Evolutionary conservation across 352 stramenopile species (phyloP).

Genomic region (Phytophthora palmivora): DNA sequence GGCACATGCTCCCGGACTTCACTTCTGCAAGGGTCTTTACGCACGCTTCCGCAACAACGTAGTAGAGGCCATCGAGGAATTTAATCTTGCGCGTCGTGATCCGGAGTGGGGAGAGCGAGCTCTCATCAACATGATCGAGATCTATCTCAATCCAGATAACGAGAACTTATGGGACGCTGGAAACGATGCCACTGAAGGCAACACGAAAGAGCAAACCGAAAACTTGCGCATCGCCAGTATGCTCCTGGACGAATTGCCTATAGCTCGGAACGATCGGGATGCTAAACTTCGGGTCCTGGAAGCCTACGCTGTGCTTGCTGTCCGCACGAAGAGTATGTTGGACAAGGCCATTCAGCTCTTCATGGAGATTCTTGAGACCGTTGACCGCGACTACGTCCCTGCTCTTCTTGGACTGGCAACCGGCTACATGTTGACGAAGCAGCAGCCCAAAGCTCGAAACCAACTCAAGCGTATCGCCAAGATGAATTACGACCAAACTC

Average conservation of each 20-base stretch:
- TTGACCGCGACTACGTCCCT: constrained; percentile 90
- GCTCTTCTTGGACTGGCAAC: constrained; percentile 90
- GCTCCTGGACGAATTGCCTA: constrained; percentile 87
- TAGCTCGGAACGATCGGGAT: constrained; percentile 51
- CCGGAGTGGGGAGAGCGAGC: constrained; percentile 88
- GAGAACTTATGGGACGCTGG: constrained; percentile 91
- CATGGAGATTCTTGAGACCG: constrained; percentile 89
- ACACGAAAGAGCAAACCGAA: constrained; percentile 84
- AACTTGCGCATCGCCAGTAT: constrained; percentile 90
- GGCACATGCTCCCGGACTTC: constrained; percentile 82
- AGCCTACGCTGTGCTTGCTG: constrained; percentile 85
- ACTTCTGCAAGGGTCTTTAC: constrained; percentile 93
- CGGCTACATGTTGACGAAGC: constrained; percentile 94
- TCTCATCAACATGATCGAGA: constrained; percentile 94
- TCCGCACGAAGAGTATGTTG: constrained; percentile 83
- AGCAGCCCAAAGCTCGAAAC: constrained; percentile 93
- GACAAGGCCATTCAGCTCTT: constrained; percentile 92
- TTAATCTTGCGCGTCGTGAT: constrained; percentile 91
- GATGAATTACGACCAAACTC: constrained; percentile 89
- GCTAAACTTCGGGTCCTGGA: constrained; percentile 86
- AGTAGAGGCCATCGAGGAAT: constrained; percentile 88
- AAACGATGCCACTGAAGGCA: constrained; percentile 40
- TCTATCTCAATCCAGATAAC: constrained; percentile 95
- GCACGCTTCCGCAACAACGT: constrained; percentile 91
- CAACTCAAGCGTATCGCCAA: constrained; percentile 96